A percentile compares a stretch with the other conserved stretches of the same genome.
These are phyloP conservation scores for Pythium folliculosum DNA, from an alignment of 352 stramenopile species.

Conservation along the genomic window DNA sequence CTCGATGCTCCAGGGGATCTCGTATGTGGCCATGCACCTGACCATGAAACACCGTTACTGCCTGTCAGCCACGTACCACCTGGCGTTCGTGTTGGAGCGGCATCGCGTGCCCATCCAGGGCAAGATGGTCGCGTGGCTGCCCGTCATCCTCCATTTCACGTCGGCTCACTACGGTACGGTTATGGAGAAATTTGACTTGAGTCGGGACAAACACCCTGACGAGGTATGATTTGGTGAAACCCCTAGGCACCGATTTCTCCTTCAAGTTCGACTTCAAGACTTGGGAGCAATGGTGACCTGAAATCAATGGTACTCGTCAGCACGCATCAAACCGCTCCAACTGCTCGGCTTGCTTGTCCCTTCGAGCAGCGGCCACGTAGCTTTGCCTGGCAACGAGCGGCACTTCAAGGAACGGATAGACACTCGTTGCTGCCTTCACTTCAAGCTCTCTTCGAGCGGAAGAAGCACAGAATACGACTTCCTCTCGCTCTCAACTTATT, in stretches of 20 bases:
- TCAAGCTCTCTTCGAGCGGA: too few relatives aligned
- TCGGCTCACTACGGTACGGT: constrained; percentile 12
- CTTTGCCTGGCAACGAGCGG: too few relatives aligned
- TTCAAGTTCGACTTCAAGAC: constrained; percentile 25
- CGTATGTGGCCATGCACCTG: constrained; percentile 18
- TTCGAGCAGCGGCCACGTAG: too few relatives aligned
- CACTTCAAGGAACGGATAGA: too few relatives aligned
- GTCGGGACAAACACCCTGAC: background rate
- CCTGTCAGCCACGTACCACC: constrained; percentile 21
- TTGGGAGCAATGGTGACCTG: background rate
- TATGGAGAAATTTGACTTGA: background rate
- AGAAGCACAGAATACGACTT: too few relatives aligned
- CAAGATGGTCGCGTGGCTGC: constrained; percentile 29
- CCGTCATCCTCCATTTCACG: constrained; percentile 19
- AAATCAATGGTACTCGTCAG: too few relatives aligned
- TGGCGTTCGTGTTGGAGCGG: constrained; percentile 29
- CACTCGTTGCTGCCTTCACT: too few relatives aligned
- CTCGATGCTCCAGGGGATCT: constrained; percentile 21
- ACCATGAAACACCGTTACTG: constrained; percentile 26
- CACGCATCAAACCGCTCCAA: too few relatives aligned
- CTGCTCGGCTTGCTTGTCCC: too few relatives aligned
- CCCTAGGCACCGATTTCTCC: constrained; percentile 24
- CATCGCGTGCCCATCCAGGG: constrained; percentile 24
- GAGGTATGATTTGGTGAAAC: too few relatives aligned
- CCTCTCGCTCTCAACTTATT: too few relatives aligned